A percentile compares a stretch with the other conserved stretches of the same genome.
These are phyloP conservation scores for Chaetoscypha palmicola DNA, from an alignment of 2,329 filamentous ascomycete genomes.

Conservation along the genomic window DNA sequence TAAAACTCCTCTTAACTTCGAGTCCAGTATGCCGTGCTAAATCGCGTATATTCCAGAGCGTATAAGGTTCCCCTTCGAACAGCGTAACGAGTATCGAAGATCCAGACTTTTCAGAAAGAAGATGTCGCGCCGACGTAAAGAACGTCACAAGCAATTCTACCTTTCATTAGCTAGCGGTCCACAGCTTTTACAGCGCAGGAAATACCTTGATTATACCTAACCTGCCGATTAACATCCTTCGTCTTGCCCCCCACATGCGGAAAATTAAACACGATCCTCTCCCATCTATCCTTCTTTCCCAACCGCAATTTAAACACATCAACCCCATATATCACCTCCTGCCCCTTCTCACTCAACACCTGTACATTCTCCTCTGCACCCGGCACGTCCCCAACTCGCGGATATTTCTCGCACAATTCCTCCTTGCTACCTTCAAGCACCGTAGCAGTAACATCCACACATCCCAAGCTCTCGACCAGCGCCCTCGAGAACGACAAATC, in stretches of 20 bases:
- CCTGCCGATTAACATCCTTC: constrained; percentile 91
- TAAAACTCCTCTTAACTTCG: constrained; percentile 62
- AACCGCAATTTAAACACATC: constrained; percentile 52
- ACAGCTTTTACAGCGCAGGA: no score
- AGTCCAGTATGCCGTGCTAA: constrained; percentile 72
- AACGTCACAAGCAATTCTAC: constrained; percentile 61
- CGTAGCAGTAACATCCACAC: constrained; percentile 61
- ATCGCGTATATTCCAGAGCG: constrained; percentile 89
- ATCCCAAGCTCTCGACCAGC: constrained; percentile 58
- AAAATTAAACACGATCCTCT: constrained; percentile 91
- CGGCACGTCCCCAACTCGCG: constrained; percentile 44
- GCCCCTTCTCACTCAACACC: constrained; percentile 40
- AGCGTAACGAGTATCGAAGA: constrained; percentile 71
- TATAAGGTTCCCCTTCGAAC: constrained; percentile 92
- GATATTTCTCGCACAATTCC: constrained; percentile 66
- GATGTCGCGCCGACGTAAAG: constrained; percentile 48
- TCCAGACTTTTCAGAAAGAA: constrained; percentile 42
- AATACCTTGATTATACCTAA: constrained; percentile 72
- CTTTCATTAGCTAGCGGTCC: no score
- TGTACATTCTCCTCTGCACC: constrained; percentile 42
- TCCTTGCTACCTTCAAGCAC: constrained; percentile 52
- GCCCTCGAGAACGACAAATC: constrained; percentile 72
- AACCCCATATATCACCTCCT: constrained; percentile 51
- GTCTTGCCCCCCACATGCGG: constrained; percentile 89
- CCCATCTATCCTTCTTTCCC: constrained; percentile 45